Conservation (phyloP, 305 asterid species). For the Rubia balearica region DNA sequence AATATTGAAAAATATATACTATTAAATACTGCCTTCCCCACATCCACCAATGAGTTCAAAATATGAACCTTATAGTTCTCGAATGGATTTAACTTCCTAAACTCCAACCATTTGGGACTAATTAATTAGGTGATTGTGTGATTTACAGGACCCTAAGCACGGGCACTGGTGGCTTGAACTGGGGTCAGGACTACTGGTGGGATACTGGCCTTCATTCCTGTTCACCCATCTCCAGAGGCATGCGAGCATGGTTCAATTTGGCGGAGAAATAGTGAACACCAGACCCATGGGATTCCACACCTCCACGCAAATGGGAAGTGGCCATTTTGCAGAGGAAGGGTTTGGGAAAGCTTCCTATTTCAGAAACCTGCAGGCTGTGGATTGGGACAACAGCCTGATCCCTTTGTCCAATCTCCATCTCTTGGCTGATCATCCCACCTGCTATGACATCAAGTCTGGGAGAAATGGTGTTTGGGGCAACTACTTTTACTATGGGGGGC, state of each 20-base stretch:
- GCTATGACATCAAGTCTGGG: conserved; percentile 82
- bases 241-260: conserved; percentile 92
- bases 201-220: conserved; percentile 81
- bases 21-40: too few relatives aligned
- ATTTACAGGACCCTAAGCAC: conserved; percentile 71
- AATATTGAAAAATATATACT: too few relatives aligned
- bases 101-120: too few relatives aligned
- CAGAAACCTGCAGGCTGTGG: conserved; percentile 78
- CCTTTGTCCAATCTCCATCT: conserved; percentile 71
- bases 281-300: conserved; percentile 74
- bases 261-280: conserved; percentile 81
- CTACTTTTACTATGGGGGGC: conserved; percentile 91
- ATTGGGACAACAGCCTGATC: conserved; percentile 81
- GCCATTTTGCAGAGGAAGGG: conserved; percentile 86
- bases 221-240: conserved; percentile 65
- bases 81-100: too few relatives aligned
- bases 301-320: conserved; percentile 93
- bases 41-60: too few relatives aligned
- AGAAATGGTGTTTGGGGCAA: conserved; percentile 83
- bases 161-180: conserved; percentile 98
- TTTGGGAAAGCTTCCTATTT: conserved; percentile 80
- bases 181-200: conserved; percentile 70
- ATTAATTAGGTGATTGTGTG: too few relatives aligned
- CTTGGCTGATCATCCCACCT: conserved; percentile 83
- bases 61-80: too few relatives aligned